Percentiles rank a stretch among this genome's conserved stretches.
These are phyloP conservation scores for Sporormia fimetaria DNA, from an alignment of 495 filamentous ascomycete genomes.

Conservation along the genomic window DNA sequence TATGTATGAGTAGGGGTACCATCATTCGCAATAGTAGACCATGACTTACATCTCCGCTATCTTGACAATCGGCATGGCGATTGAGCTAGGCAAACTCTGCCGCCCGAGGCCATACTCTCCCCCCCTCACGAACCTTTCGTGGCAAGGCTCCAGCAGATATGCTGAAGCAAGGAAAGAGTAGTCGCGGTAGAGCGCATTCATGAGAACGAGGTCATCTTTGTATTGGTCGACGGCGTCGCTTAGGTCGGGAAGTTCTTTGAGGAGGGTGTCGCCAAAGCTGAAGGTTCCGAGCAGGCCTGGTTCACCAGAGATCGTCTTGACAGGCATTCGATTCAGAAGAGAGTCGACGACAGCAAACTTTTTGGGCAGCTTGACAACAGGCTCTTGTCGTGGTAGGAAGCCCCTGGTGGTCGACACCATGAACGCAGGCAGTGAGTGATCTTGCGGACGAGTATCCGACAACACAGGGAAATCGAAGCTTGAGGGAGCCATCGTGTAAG, in stretches of 20 bases:
- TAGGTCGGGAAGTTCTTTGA: conserved; percentile 53
- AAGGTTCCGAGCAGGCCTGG: conserved; percentile 67
- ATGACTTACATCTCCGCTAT: conserved; percentile 66
- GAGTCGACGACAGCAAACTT: conserved; percentile 60
- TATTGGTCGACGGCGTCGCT: no score
- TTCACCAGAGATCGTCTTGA: conserved; percentile 52
- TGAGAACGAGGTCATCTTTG: conserved; percentile 52
- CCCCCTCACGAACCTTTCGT: conserved; percentile 55
- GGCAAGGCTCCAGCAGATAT: conserved; percentile 90
- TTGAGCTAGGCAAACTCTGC: conserved; percentile 52
- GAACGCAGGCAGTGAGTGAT: conserved; percentile 55
- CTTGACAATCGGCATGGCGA: conserved; percentile 63
- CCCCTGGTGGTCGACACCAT: conserved; percentile 77
- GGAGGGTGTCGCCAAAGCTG: conserved; percentile 56
- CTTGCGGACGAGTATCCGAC: conserved; percentile 47
- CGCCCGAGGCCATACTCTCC: conserved; percentile 65
- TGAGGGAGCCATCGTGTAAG: conserved; percentile 27
- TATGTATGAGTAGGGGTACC: conserved; percentile 1
- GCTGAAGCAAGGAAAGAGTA: conserved; percentile 82
- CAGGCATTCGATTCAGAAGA: conserved; percentile 62
- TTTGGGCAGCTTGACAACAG: conserved; percentile 47
- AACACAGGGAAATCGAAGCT: conserved; percentile 40
- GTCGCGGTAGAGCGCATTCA: conserved; percentile 79
- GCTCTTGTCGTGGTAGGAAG: conserved; percentile 59
- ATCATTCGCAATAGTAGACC: background rate